Evolutionary conservation across 768 basidiomycete genomes (phyloP), one percentile per base, ranked within the genome.

Genomic region (Rossbeevera mucosa): DNA sequence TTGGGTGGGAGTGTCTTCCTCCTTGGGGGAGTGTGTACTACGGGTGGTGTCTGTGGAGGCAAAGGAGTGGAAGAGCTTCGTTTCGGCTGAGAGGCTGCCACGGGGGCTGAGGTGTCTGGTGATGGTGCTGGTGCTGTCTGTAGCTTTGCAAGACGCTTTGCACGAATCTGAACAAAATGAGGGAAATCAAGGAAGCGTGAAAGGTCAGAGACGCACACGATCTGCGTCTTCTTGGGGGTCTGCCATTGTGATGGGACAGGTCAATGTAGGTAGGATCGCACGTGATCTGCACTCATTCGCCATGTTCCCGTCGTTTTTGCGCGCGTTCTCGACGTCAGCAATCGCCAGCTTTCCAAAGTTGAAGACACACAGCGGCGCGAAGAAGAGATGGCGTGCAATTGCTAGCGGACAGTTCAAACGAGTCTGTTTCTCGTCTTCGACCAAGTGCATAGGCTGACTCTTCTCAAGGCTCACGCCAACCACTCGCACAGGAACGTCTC

Each of bases 71-170:
- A 50, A 5, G 63, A 50, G 5, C 62, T 63, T 42, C 62, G 59
- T 31, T 69, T 72, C 4, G 77, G 72, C 42, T 36, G 33, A 4
- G 26, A 26, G 26, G 59, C 58, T 28, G 65, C 59, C 40, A 69
- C 52, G 21, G 59, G 12, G 21, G 44, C 3, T 9, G 59, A 12
- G 25, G 53, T 6, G 12, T 59, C 48, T 12, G 64, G 43, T 11
- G 79, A 63, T 8, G 79, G 67, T 0, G 77, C 62, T 8, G 79
- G 67, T 0, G 77, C 62, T 12, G 57, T 74, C 63, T 88, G 87
- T 7, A 97, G 77, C 67, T 89, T 91, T 28, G 90, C 93, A 48
- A 98, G 78, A 51, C 94, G 83, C 71, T 95, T 95, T 67, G 91
- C 73, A 58, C 93, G 90, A 65, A 96, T 95, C 94, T 95, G 61